Evolutionary conservation across 2,329 filamentous ascomycete genomes (phyloP).

Genomic region (Pseudogymnoascus sp.): DNA sequence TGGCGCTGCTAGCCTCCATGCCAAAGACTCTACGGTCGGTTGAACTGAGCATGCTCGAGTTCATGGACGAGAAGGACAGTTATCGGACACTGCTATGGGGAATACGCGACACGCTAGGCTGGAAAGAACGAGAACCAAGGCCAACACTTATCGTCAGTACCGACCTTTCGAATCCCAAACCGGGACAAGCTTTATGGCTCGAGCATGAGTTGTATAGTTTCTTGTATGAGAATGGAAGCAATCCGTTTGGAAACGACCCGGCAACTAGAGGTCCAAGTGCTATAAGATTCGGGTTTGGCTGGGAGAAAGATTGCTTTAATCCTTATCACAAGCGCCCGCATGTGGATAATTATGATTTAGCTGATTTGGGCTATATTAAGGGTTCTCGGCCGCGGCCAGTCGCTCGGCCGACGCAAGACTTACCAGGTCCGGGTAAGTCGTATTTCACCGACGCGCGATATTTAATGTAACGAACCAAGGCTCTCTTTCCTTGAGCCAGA

Average conservation of each 20-base stretch:
- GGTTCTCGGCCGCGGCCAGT: not conserved
- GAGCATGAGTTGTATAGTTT: constrained; percentile 12
- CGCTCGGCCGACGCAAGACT: not conserved
- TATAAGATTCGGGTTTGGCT: not conserved
- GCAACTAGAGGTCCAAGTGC: not conserved
- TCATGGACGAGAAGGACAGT: no score
- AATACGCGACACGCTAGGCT: no score
- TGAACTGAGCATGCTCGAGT: no score
- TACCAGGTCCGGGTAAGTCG: not conserved
- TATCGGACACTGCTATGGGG: no score
- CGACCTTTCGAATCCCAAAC: constrained; percentile 12
- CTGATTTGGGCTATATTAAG: not conserved
- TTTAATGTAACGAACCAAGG: not conserved
- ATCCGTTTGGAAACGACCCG: constrained; percentile 15
- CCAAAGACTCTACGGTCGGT: no score
- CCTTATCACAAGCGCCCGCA: not conserved
- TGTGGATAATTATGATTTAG: not conserved
- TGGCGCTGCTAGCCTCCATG: no score
- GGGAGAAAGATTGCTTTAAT: not conserved
- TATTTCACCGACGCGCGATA: not conserved
- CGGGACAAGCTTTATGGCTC: not conserved
- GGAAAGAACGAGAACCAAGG: no score
- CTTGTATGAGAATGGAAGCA: constrained; percentile 21
- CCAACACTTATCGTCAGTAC: constrained; percentile 9
- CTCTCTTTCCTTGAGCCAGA: not conserved